A percentile compares a stretch with the other conserved stretches of the same genome.
Conservation (phyloP, 2,329 filamentous ascomycete species). For the Fusarium musae region DNA sequence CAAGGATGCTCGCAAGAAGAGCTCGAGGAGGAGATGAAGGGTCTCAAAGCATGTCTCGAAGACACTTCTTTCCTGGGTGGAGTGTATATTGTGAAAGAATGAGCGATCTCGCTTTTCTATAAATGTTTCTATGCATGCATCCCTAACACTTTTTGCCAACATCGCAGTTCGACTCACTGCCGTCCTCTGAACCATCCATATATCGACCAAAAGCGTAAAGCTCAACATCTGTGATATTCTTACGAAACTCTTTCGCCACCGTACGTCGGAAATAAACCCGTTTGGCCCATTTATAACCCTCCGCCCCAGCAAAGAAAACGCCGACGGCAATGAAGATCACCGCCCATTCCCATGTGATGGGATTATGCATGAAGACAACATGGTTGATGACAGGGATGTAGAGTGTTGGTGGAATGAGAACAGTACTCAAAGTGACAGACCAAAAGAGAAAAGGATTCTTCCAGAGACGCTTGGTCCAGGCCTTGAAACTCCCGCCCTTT, state of each 20-base stretch:
- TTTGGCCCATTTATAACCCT: slow-evolving; percentile 76
- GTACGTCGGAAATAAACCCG: slow-evolving; percentile 60
- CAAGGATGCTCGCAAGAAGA: slow-evolving; percentile 27
- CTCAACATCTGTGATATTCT: slow-evolving; percentile 39
- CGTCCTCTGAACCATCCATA: slow-evolving; percentile 17
- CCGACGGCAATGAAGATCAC: slow-evolving; percentile 70
- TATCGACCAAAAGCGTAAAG: slow-evolving; percentile 34
- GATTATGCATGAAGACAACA: slow-evolving; percentile 72
- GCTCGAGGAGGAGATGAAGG: slow-evolving; percentile 41
- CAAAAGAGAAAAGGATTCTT: slow-evolving; percentile 64
- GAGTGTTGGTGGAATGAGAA: slow-evolving; percentile 68
- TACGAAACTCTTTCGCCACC: slow-evolving; percentile 35
- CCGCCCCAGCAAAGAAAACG: slow-evolving; percentile 72
- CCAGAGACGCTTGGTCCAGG: slow-evolving; percentile 68
- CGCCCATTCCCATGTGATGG: slow-evolving; percentile 76
- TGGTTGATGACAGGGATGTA: slow-evolving; percentile 77
- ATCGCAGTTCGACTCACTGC: slow-evolving; percentile 20
- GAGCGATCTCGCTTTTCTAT: not conserved
- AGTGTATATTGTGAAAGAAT: not conserved
- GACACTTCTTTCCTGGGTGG: slow-evolving; percentile 5
- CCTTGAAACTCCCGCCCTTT: slow-evolving; percentile 55
- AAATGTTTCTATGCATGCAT: not conserved
- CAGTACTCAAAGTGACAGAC: slow-evolving; percentile 62
- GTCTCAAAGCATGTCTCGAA: slow-evolving; percentile 26
- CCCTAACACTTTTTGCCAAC: slow-evolving; percentile 10